Base-by-base conservation (phyloP, 768 basidiomycete species). In the Leucocoprinus sp. region DNA sequence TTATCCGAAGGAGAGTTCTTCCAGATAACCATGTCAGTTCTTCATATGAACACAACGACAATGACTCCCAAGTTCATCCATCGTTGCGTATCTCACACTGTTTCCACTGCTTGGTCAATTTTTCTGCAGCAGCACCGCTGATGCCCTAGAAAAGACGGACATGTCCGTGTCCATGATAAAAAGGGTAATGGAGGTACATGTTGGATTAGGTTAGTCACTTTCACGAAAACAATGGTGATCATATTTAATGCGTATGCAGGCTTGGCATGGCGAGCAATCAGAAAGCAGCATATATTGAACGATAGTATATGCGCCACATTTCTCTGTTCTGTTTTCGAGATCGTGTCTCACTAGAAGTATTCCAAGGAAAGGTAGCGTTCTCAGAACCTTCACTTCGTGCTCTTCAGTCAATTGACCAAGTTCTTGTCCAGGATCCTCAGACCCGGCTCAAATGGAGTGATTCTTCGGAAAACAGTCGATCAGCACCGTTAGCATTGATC, bases 111-210 rank as follows among this genome's bases (percentile, higher is more conserved):
- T 60, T 59, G n/a, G 62, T 63, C n/a, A n/a, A n/a, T n/a, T n/a
- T n/a, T n/a, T n/a, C n/a, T 31, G 68, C 69, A 41, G 62, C 54
- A 5, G 76, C 81, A 49, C 84, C 84, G 52, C 84, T 15, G 53
- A 71, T 7, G 67, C 86, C 83, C 84, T 84, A 86, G 57, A 85
- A 23, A 43, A 83, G 33, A 51, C 84, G 80, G 35, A 75, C 75
- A n/a, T 76, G 74, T 5, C 71, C 59, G 26, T 59, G 45, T 27
- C 21, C 29, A 22, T 35, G 41, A 42, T 34, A 18, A 29, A 43
- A 22, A 41, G 23, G 39, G 22, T 42, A 22, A 22, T 49, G 37
- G 9, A 43, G 39, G 34, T 45, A n/a, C 34, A 42, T 37, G 31
- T 3, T 14, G 31, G n/a, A 31, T 31, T n/a, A 31, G 14, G n/a